These are phyloP conservation scores for Candida sp. DNA, from an alignment of 1,139 yeast species.

Conservation along the genomic window DNA sequence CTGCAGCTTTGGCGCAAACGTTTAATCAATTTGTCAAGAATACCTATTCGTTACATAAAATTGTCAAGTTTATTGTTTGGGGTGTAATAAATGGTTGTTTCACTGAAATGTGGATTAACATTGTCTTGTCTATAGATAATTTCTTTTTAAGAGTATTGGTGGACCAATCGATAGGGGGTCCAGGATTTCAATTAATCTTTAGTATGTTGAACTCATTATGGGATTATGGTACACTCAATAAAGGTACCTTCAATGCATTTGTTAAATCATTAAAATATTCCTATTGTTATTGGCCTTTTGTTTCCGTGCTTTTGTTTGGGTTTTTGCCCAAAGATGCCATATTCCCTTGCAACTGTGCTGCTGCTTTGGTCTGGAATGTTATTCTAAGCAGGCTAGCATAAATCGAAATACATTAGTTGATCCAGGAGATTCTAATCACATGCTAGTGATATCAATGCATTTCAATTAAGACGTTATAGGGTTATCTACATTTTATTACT, in stretches of 20 bases:
- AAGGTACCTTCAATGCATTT: constrained; percentile 29
- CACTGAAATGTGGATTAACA: constrained; percentile 56
- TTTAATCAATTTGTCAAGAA: constrained; percentile 46
- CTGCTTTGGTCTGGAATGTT: constrained; percentile 55
- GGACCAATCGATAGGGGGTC: constrained; percentile 57
- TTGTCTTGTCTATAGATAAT: constrained; percentile 38
- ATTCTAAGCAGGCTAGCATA: constrained; percentile 37
- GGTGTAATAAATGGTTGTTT: constrained; percentile 59
- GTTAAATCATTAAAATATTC: constrained; percentile 49
- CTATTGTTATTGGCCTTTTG: constrained; percentile 58
- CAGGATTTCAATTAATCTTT: constrained; percentile 51
- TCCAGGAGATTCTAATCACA: too few relatives aligned
- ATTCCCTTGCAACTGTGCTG: constrained; percentile 58
- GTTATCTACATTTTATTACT: too few relatives aligned
- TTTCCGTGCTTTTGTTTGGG: constrained; percentile 48
- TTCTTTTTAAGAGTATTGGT: constrained; percentile 35
- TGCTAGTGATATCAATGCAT: too few relatives aligned
- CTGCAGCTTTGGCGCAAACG: constrained; percentile 60
- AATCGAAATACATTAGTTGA: neutral
- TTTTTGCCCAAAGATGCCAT: constrained; percentile 44
- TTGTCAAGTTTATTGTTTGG: constrained; percentile 55
- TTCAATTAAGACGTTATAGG: too few relatives aligned
- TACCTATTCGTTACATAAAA: constrained; percentile 35
- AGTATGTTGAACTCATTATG: constrained; percentile 48
- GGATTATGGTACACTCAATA: constrained; percentile 46